Conservation (phyloP, 345 rosid species). For the Heritiera littoralis region DNA sequence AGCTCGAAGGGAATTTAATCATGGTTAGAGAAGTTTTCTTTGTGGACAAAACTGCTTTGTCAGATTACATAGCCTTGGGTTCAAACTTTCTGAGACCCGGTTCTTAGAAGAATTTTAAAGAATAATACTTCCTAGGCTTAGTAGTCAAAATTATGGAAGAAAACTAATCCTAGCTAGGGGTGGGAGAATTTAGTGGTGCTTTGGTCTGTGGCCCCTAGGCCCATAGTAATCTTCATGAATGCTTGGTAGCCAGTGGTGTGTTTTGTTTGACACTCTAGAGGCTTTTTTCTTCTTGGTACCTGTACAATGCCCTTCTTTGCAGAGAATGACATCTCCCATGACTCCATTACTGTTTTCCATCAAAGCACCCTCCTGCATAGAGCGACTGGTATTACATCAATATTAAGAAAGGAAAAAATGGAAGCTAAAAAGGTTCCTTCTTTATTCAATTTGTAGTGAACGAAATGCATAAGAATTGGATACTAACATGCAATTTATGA, state of each 20-base stretch:
- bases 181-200: slow-evolving; percentile 40
- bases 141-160: not conserved
- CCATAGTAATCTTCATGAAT: slow-evolving; percentile 70
- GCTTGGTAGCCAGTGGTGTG: slow-evolving; percentile 41
- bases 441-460: not conserved
- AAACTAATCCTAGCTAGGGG: not conserved
- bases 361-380: slow-evolving; percentile 15
- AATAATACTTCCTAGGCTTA: slow-evolving; percentile 2
- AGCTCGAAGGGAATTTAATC: not conserved
- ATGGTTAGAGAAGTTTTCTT: not conserved
- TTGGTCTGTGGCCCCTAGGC: slow-evolving; percentile 57
- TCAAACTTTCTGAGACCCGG: slow-evolving; percentile 12
- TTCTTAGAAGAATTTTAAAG: not conserved
- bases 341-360: slow-evolving; percentile 14
- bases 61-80: slow-evolving; percentile 14
- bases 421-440: not conserved
- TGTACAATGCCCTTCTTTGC: slow-evolving; percentile 28
- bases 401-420: not conserved
- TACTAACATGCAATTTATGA: slow-evolving; percentile 12
- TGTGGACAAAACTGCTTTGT: slow-evolving; percentile 15
- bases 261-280: slow-evolving; percentile 24
- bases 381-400: not conserved
- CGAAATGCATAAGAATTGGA: not conserved
- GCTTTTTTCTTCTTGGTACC: slow-evolving; percentile 36
- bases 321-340: slow-evolving; percentile 1